A percentile compares a stretch with the other conserved stretches of the same genome.
phyloP scores from a whole-genome alignment of 176 grass and related monocot species.

The Cenchrus purpureus region DNA sequence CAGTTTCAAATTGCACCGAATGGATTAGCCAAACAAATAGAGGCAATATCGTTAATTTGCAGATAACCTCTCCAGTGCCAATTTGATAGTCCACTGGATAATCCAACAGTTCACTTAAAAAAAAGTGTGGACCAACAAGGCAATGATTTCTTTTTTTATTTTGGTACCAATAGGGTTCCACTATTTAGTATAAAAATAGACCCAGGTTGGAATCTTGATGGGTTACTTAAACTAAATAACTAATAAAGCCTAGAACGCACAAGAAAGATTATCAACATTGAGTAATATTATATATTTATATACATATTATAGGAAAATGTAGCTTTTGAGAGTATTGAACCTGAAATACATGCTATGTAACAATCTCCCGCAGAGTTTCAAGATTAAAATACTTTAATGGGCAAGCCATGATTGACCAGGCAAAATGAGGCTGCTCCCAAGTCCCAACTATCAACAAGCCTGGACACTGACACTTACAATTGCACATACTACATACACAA shows the following conservation, averaged over 20 bases:
- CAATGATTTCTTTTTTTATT: background rate
- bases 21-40: background rate
- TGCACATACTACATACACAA: background rate
- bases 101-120: background rate
- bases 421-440: background rate
- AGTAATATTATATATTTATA: background rate
- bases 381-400: background rate
- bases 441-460: background rate
- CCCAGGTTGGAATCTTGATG: background rate
- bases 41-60: background rate
- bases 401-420: background rate
- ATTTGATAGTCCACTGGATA: background rate
- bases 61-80: background rate
- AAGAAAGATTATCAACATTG: background rate
- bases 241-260: background rate
- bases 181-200: background rate
- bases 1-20: background rate
- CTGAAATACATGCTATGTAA: background rate
- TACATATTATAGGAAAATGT: background rate
- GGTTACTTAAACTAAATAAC: background rate
- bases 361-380: background rate
- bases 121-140: background rate
- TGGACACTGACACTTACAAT: background rate
- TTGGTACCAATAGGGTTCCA: background rate
- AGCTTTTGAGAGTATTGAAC: background rate